Evolutionary conservation across 768 basidiomycete species (phyloP), one percentile per base, ranked within the genome.

Genomic region (Lactifluus rugatus): DNA sequence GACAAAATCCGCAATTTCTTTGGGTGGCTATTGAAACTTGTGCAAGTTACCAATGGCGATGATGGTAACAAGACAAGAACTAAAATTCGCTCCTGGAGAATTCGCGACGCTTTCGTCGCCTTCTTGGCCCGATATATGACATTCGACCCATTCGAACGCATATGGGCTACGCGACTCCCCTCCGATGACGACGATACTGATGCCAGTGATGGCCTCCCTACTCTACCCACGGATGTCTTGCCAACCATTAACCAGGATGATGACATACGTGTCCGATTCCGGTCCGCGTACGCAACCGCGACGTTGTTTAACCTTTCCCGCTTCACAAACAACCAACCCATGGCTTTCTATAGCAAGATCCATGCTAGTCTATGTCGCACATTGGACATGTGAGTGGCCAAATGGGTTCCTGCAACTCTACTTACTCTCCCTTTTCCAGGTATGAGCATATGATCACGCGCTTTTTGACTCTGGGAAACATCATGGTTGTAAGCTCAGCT

Each of bases 211-310:
- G 54, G 49, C 10, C 28, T 37, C 57, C 54, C 46, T 19, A 47
- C 19, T 34, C 34, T 63, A 60, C 80, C 85, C 13, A 66, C 76
- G 53, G 60, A 63, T 63, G 67, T 82, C 32, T 74, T 90, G 34
- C 79, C 81, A 11, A 67, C 68, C 26, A 64, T 89, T 64, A 77
- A 76, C 21, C 66, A 70, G n/a, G 89, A 98, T 69, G 70, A 74
- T 41, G 94, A 98, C 67, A 82, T 88, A 19, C 81, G 93, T 32
- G 87, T 96, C 47, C 83, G 95, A 16, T 87, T 93, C 67, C 83
- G 89, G 31, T 80, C 79, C 1, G 86, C 86, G 1, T 72, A 76
- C 14, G 70, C 79, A n/a, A 82, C 76, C 52, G 78, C 83, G 31
- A 74, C 75, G 8, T 67, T 89, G 25, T 83, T 89, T 64, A 73